Percentiles rank a stretch among this genome's conserved stretches.
These are phyloP conservation scores for Diplodia sapinea DNA, from an alignment of 2,329 filamentous ascomycete species.

Conservation along the genomic window DNA sequence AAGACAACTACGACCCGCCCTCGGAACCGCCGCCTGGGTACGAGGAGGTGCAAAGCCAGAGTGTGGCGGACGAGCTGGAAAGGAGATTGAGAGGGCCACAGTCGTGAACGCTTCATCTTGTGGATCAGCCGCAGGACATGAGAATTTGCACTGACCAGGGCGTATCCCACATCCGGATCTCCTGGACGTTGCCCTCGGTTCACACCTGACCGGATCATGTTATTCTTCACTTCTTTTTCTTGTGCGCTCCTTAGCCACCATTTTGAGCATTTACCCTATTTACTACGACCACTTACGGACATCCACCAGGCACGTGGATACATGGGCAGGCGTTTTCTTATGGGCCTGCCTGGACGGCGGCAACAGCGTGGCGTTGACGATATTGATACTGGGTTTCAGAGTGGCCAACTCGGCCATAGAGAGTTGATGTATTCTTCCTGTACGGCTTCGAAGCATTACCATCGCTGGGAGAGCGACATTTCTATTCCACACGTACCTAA, in stretches of 20 bases:
- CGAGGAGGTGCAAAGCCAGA: constrained; percentile 86
- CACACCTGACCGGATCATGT: neutral
- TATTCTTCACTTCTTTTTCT: neutral
- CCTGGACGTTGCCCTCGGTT: too few relatives aligned
- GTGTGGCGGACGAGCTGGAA: constrained; percentile 75
- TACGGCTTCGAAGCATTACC: neutral
- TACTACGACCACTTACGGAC: neutral
- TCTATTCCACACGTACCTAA: neutral
- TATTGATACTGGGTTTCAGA: neutral
- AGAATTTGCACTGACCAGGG: neutral
- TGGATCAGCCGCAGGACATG: neutral
- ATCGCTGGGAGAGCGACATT: neutral
- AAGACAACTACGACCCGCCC: constrained; percentile 56
- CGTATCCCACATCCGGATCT: neutral
- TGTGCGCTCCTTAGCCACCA: constrained; percentile 2
- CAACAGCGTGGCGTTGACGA: constrained; percentile 41
- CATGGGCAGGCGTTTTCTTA: constrained; percentile 30
- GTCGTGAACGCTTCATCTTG: constrained; percentile 13
- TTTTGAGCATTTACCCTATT: neutral
- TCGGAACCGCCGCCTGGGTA: constrained; percentile 88
- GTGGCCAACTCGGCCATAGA: constrained; percentile 4
- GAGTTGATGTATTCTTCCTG: constrained; percentile 11
- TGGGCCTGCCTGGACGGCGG: constrained; percentile 28
- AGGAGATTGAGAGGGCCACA: constrained; percentile 43
- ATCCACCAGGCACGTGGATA: neutral